Evolutionary conservation across 176 grass and related monocot genomes (phyloP), one percentile per base, ranked within the genome.

Genomic region (Musa acuminata): DNA sequence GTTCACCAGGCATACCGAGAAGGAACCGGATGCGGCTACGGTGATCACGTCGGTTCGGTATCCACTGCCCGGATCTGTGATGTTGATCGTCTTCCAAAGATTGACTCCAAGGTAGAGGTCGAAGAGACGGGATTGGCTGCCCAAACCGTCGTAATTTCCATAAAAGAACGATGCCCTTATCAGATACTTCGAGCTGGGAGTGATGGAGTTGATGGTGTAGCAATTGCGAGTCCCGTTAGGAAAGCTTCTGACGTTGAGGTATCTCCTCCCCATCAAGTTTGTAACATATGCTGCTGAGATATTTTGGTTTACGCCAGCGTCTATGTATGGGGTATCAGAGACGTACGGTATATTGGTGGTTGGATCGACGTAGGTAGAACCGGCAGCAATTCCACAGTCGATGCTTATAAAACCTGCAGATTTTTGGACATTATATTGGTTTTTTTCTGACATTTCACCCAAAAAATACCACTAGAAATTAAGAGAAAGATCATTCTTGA

Each of bases 51-150:
- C 67, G 0, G 67, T 20, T 8, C 67, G 48, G 17, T 11, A n/a
- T 17, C 17, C 8, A 14, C 0, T 1, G 14, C 10, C 67, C 8
- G 67, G 43, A 48, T 70, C 43, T 48, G 69, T 64, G 22, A 88
- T 69, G 66, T 84, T 88, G 35, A 88, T 48, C 25, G 24, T 67
- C 9, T 68, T 75, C 88, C 85, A 91, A 35, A 80, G 68, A 60
- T 91, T 91, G 49, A 82, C 82, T 0, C 88, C 88, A 1, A 91
- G 80, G 75, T 87, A 54, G 52, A 87, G 88, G 72, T 91, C 85
- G 51, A 91, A 91, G 48, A 77, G 25, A 0, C 49, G 2, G n/a
- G 79, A 75, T 49, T 51, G 49, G 19, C 51, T 81, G 51, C 51
- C 53, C 75, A 65, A 16, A 3, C 81, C 84, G 19, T 84, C 84